Evolutionary conservation across 2,329 filamentous ascomycete genomes (phyloP), one percentile per base, ranked within the genome.

Genomic region (Diplocarpon rosae): DNA sequence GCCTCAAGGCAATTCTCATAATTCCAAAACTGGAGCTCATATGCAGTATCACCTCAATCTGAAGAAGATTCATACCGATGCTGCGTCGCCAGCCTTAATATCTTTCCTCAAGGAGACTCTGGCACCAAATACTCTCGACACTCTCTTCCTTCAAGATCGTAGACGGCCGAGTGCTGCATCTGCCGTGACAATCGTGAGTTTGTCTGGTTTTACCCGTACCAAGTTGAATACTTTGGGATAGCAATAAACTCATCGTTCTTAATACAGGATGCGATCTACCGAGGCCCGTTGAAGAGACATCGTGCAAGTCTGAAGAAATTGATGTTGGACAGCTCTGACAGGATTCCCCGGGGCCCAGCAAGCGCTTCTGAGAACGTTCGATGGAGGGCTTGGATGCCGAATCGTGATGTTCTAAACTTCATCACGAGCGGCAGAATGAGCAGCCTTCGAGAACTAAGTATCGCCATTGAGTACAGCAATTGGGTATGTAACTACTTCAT

Each of bases 371-470:
- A 68, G 32, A 65, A 59, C 39, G 61, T 62, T 20, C 68, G 76
- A 48, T 85, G 80, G 75, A 69, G 71, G 42, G 72, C 76, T 51
- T 92, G 85, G 86, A 76, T 81, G 61, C 69, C 85, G 43, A 79
- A 71, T 39, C 72, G 76, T 3, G 80, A 87, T 16, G 74, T 85
- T 32, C 61, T 92, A 36, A 69, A 73, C 0, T 92, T 84, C 59
- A 71, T 92, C 42, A 86, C 81, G 1, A 85, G 83, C 58, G 84
- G 84, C 5, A 78, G 78, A 47, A 87, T 92, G 84, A 70, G 68
- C 15, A 76, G 69, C 51, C 65, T 92, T 35, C 73, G 73, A 45
- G 85, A 92, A 63, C 66, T 92, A 20, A 80, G 82, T 9, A 75
- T 85, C 53, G 75, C 78, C 1, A 71, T 92, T 44, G 75, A 86